Evolutionary conservation across 306 rosid species (phyloP).

Genomic region (Hippophae gyantsensis): DNA sequence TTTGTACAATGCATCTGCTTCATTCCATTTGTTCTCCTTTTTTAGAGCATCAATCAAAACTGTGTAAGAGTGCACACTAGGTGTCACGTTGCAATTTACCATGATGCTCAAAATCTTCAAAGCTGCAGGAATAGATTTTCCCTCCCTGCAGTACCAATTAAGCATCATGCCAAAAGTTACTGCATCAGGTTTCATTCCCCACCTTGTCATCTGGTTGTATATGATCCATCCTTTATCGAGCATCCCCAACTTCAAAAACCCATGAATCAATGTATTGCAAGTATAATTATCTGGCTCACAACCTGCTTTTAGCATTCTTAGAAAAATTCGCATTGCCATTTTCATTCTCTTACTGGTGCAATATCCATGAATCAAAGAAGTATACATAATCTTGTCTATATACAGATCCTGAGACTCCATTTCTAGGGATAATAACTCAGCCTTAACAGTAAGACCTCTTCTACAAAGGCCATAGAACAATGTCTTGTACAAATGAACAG

Average conservation of each 20-base stretch:
- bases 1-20: conserved; percentile 18
- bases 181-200: conserved; percentile 33
- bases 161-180: conserved; percentile 34
- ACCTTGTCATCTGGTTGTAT: conserved; percentile 27
- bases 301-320: conserved; percentile 34
- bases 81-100: conserved; percentile 22
- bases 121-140: conserved; percentile 21
- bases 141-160: conserved; percentile 23
- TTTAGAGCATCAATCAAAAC: conserved; percentile 26
- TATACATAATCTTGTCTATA: conserved; percentile 35
- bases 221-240: conserved; percentile 35
- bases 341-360: conserved; percentile 32
- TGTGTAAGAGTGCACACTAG: conserved; percentile 31
- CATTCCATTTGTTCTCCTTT: conserved; percentile 24
- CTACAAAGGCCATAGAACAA: conserved; percentile 38
- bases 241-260: conserved; percentile 27
- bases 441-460: conserved; percentile 30
- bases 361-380: conserved; percentile 31
- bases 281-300: conserved; percentile 30
- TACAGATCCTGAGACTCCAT: conserved; percentile 33
- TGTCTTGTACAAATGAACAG: conserved; percentile 30
- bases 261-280: conserved; percentile 32
- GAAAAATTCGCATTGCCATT: conserved; percentile 37
- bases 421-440: conserved; percentile 27
- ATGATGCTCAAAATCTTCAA: conserved; percentile 23